Base-by-base conservation (phyloP, 306 rosid genomes). In the Prinsepia uniflora region DNA sequence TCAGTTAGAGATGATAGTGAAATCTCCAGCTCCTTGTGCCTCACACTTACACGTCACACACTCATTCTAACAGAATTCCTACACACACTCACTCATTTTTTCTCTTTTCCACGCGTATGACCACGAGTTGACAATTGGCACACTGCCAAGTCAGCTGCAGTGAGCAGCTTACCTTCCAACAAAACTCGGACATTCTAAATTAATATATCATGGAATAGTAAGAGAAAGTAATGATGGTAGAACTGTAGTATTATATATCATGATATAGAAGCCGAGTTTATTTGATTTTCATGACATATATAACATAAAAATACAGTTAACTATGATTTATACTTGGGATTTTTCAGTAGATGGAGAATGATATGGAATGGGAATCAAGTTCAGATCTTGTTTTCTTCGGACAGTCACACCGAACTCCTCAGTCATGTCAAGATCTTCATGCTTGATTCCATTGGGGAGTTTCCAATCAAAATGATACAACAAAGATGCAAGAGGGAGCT, bases 391-490 rank as follows among this genome's bases (percentile, higher is more conserved):
- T 52, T 62, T 76, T 19, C 59, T 70, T 1, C 43, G 2, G 14
- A 63, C 50, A 9, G 66, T 8, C 4, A 17, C 0, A 2, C 71
- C 80, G 3, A 76, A 70, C 6, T 10, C 62, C 65, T 70, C 75
- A 5, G 59, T 62, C 80, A 76, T 76, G 49, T 76, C 80, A 1
- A 76, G 17, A 13, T 70, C 75, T 69, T 70, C 71, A 8, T 50
- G 64, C 6, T 34, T 53, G 41, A n/a, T 42, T 30, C 65, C 71
- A 40, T 43, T 8, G 3, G 75, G 58, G 34, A 70, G 59, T 42
- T 69, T 24, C 75, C 80, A 76, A 70, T 70, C 71, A 63, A 76
- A 63, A 70, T 76, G 75, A 49, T 59, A 76, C 0, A 76, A 67
- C 43, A 76, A 8, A 10, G 49, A 10, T 53, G 80, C 75, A 4